Base-by-base conservation (phyloP, 768 basidiomycete genomes). In the Phlebiopsis flavidoalba region DNA sequence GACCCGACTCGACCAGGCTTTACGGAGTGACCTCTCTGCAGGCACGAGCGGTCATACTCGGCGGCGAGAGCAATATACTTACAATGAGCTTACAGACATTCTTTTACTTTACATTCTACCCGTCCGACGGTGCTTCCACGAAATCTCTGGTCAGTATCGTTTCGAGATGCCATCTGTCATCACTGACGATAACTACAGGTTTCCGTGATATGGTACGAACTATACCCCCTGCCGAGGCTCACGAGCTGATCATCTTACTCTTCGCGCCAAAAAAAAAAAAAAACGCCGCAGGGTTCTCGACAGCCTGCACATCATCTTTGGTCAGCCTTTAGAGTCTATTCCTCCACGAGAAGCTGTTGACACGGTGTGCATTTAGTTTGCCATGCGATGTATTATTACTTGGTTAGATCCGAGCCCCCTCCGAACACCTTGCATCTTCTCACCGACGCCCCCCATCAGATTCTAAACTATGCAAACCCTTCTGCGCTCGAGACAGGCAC, bases 381-480 rank as follows among this genome's bases (percentile, higher is more conserved):
- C 43, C 61, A 62, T 31, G 61, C 54, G 8, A n/a, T 62, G 36
- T 62, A 57, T 40, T 56, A 62, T 53, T 62, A 62, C 46, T 50
- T 62, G 49, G 61, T 58, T 15, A 35, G 57, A n/a, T 49, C 19
- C 48, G n/a, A 21, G n/a, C 19, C 19, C 24, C 10, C 24, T 15
- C 19, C 48, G 48, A 26, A 19, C 48, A 49, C 12, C 48, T 15
- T 21, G 12, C 24, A 26, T 19, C 48, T 26, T 10, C 24, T 49
- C 48, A 49, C 48, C 14, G 11, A 35, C 33, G 51, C 22, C 24
- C 2, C n/a, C 24, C 31, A 35, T 50, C 48, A 62, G 61, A 53
- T 62, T 33, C 49, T 26, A 24, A 58, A 58, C 45, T 62, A 57
- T 50, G 47, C 54, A 6, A 24, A 57, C 21, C 55, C 61, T 5